Conservation (phyloP, 371 early-diverging fungal species). For the Sporodiniella umbellata region DNA sequence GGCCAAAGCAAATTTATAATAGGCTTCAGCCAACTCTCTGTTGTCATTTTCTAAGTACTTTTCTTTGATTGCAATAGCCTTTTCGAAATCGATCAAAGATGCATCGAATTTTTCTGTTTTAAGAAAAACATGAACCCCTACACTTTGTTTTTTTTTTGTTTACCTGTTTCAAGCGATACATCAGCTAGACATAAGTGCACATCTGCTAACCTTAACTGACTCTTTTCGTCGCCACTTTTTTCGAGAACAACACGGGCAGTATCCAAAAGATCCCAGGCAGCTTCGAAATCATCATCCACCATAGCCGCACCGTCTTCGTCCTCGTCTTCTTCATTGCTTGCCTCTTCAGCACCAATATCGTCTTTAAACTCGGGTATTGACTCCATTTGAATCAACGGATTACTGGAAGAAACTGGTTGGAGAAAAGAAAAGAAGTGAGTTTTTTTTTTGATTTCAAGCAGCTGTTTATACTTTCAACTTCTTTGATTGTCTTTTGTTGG, state of each 20-base stretch:
- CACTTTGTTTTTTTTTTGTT: background rate
- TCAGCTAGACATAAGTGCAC: conserved; percentile 76
- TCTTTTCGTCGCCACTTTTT: conserved; percentile 55
- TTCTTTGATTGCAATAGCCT: conserved; percentile 69
- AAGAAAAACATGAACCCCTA: too few species aligned
- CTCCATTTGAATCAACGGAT: conserved; percentile 50
- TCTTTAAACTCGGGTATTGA: conserved; percentile 49
- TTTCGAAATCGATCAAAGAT: conserved; percentile 71
- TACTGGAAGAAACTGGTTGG: conserved; percentile 26
- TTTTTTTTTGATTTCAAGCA: background rate
- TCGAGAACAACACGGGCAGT: conserved; percentile 80
- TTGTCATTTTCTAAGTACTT: conserved; percentile 54
- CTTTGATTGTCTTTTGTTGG: conserved; percentile 6
- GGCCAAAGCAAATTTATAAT: conserved; percentile 75
- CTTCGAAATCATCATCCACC: conserved; percentile 74
- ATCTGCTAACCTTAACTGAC: conserved; percentile 66
- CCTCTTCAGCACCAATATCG: conserved; percentile 40
- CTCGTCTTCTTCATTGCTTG: conserved; percentile 25
- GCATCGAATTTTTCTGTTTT: conserved; percentile 78
- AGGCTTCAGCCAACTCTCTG: conserved; percentile 82
- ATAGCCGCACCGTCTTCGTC: conserved; percentile 43
- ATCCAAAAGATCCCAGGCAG: conserved; percentile 88
- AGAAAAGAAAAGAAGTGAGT: background rate
- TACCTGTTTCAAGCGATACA: conserved; percentile 82
- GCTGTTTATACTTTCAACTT: conserved; percentile 8